phyloP scores from a whole-genome alignment of 2,329 filamentous ascomycete species.

The Aspergillus oerlinghausenensis region DNA sequence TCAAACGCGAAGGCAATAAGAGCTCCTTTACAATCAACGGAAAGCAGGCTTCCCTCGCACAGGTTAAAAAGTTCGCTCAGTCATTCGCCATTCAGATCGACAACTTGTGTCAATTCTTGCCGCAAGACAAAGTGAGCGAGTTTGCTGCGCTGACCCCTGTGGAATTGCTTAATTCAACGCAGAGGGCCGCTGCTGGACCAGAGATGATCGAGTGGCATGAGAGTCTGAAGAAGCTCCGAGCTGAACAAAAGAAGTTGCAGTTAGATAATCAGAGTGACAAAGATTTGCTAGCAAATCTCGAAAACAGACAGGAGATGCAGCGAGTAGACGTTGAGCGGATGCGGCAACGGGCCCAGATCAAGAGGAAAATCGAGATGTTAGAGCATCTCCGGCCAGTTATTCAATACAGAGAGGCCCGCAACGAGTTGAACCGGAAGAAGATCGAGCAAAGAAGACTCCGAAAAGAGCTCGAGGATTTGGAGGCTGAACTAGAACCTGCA shows the following conservation, averaged over 20 bases:
- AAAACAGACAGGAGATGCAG: slow-evolving; percentile 68
- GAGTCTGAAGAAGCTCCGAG: slow-evolving; percentile 65
- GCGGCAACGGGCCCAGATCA: slow-evolving; percentile 66
- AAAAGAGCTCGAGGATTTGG: slow-evolving; percentile 55
- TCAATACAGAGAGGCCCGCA: slow-evolving; percentile 56
- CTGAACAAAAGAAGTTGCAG: slow-evolving; percentile 62
- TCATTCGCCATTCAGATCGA: slow-evolving; percentile 88
- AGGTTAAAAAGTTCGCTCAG: slow-evolving; percentile 62
- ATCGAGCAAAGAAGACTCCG: slow-evolving; percentile 51
- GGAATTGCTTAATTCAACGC: slow-evolving; percentile 77
- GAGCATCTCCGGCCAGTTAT: slow-evolving; percentile 62
- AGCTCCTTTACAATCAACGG: slow-evolving; percentile 75
- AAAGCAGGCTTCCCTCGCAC: slow-evolving; percentile 55
- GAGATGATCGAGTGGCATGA: slow-evolving; percentile 77
- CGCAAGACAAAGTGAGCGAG: slow-evolving; percentile 91
- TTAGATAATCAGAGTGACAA: slow-evolving; percentile 54
- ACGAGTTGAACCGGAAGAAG: slow-evolving; percentile 51
- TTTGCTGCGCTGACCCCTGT: slow-evolving; percentile 81
- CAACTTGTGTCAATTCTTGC: slow-evolving; percentile 94
- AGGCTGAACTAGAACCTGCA: slow-evolving; percentile 61
- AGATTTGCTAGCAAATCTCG: slow-evolving; percentile 62
- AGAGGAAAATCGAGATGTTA: slow-evolving; percentile 61
- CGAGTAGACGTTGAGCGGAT: slow-evolving; percentile 79
- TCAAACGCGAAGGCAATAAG: slow-evolving; percentile 77
- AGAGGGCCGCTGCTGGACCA: slow-evolving; percentile 78